Evolutionary conservation across 2,329 filamentous ascomycete genomes (phyloP).

Genomic region (Cadophora malorum): DNA sequence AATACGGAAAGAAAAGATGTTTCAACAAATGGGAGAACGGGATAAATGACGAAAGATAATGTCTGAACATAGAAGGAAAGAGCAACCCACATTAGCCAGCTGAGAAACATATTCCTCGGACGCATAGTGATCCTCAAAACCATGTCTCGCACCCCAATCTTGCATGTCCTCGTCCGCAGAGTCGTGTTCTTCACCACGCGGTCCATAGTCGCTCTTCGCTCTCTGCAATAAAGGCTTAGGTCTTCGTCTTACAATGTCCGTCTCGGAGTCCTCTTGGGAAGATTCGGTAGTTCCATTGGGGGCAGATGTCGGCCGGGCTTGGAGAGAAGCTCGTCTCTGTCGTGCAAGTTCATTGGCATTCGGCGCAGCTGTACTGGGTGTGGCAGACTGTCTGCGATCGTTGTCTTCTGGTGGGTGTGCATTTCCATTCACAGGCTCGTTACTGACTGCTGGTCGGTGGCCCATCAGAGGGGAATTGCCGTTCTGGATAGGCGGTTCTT

Average conservation of each 20-base stretch:
- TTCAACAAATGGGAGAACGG: not conserved
- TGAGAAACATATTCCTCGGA: slow-evolving; percentile 74
- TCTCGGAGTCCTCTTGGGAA: slow-evolving; percentile 42
- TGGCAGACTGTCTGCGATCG: slow-evolving; percentile 20
- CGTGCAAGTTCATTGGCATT: not conserved
- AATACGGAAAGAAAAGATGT: not conserved
- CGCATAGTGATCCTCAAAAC: slow-evolving; percentile 75
- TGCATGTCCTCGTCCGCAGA: slow-evolving; percentile 41
- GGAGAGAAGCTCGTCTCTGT: slow-evolving; percentile 20
- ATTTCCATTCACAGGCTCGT: slow-evolving; percentile 38
- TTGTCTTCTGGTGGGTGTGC: slow-evolving; percentile 29
- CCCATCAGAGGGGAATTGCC: slow-evolving; percentile 34
- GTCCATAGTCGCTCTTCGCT: slow-evolving; percentile 60
- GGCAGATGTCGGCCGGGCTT: slow-evolving; percentile 35
- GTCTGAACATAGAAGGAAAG: slow-evolving; percentile 35
- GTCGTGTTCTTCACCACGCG: slow-evolving; percentile 47
- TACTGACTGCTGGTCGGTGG: slow-evolving; percentile 38
- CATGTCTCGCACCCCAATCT: slow-evolving; percentile 60
- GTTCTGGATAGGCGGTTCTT: slow-evolving; percentile 36
- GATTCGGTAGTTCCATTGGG: slow-evolving; percentile 37
- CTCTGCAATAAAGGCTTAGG: slow-evolving; percentile 44
- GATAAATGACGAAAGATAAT: slow-evolving; percentile 3
- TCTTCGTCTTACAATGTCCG: slow-evolving; percentile 36
- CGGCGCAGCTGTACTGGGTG: slow-evolving; percentile 11
- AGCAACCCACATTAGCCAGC: slow-evolving; percentile 63